phyloP scores from a whole-genome alignment of 441 rosid species.

The Hypseocharis bilobata region DNA sequence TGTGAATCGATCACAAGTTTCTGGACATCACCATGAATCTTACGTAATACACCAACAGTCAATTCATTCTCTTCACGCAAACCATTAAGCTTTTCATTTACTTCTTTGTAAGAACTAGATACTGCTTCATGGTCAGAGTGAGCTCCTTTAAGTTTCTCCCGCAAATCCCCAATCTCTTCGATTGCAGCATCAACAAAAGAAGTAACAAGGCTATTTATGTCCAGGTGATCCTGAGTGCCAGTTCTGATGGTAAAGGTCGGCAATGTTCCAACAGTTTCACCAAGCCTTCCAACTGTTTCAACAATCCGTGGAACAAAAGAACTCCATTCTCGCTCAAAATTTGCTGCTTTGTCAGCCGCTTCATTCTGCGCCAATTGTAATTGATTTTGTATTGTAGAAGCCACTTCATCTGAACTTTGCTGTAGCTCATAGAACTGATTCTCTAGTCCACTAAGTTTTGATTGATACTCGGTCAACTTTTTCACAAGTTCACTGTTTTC shows the following conservation, averaged over 20 bases:
- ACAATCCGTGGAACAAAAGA: conserved; percentile 36
- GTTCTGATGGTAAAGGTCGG: conserved; percentile 21
- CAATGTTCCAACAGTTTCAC: conserved; percentile 34
- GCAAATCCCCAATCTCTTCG: conserved; percentile 47
- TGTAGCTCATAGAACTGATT: conserved; percentile 48
- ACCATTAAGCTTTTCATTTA: conserved; percentile 40
- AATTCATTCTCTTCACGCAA: conserved; percentile 43
- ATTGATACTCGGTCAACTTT: conserved; percentile 37
- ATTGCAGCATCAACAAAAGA: conserved; percentile 54
- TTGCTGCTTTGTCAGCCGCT: conserved; percentile 44
- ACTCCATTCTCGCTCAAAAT: conserved; percentile 50
- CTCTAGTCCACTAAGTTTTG: conserved; percentile 44
- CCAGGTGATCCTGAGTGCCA: conserved; percentile 32
- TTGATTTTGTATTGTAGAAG: conserved; percentile 38
- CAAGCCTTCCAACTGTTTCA: conserved; percentile 60
- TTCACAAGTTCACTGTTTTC: conserved; percentile 46
- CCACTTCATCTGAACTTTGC: conserved; percentile 39
- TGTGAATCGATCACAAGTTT: conserved; percentile 42
- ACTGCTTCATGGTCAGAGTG: conserved; percentile 37
- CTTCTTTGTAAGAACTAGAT: conserved; percentile 36
- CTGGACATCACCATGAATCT: conserved; percentile 40
- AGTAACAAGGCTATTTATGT: conserved; percentile 36
- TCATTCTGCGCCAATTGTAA: conserved; percentile 51
- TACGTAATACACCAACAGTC: conserved; percentile 32
- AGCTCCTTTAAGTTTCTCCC: conserved; percentile 50